Percentiles rank a stretch among this genome's conserved stretches.
Evolutionary conservation across 768 basidiomycete genomes (phyloP).

Genomic region (Hericium coralloides): DNA sequence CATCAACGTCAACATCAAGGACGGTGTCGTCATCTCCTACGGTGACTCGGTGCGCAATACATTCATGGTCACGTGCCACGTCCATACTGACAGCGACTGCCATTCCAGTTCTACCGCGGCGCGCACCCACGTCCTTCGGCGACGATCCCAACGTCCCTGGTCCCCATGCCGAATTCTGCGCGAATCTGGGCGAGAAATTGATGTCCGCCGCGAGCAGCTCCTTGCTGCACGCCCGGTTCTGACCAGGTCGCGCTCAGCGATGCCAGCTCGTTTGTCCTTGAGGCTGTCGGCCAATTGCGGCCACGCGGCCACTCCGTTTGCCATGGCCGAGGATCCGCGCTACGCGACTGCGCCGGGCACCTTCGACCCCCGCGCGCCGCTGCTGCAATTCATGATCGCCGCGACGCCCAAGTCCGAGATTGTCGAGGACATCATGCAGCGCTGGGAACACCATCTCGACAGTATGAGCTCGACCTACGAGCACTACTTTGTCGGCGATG

Average conservation of each 20-base stretch:
- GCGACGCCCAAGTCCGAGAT: conserved; percentile 50
- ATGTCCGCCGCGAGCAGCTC: conserved; percentile 13
- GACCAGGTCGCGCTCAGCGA: too few species aligned
- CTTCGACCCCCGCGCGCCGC: conserved; percentile 41
- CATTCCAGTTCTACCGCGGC: conserved; percentile 65
- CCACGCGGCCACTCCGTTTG: conserved; percentile 32
- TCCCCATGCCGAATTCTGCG: conserved; percentile 48
- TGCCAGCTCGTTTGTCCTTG: too few species aligned
- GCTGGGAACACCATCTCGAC: conserved; percentile 41
- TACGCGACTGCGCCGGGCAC: neutral
- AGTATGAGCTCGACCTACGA: conserved; percentile 37
- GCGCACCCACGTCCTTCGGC: conserved; percentile 31
- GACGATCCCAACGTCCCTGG: conserved; percentile 17
- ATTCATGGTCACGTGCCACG: neutral
- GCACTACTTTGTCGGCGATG: conserved; percentile 36
- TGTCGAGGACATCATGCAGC: conserved; percentile 37
- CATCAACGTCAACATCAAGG: conserved; percentile 87
- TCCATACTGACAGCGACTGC: neutral
- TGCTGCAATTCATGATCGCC: conserved; percentile 72
- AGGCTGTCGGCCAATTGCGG: conserved; percentile 59
- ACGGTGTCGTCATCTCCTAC: conserved; percentile 75
- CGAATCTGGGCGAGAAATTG: conserved; percentile 30
- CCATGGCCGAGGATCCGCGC: conserved; percentile 21
- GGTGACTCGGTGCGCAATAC: conserved; percentile 65
- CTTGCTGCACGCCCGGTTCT: too few species aligned